phyloP scores from a whole-genome alignment of 2,329 filamentous ascomycete genomes.

The Colletotrichum sp. region DNA sequence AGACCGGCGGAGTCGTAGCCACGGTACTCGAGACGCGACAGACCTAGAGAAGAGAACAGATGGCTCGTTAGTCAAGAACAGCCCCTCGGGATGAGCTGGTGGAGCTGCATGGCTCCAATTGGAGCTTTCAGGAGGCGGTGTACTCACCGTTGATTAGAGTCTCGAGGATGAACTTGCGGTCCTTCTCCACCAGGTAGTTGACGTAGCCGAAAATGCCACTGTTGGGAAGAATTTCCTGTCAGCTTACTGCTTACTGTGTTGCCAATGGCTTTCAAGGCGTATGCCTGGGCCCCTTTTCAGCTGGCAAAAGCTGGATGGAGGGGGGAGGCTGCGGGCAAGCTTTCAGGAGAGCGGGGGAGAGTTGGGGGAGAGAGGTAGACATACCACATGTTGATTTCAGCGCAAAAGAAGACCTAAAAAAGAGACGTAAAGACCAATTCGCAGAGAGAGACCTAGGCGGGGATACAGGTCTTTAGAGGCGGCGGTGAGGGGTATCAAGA shows the following conservation, averaged over 20 bases:
- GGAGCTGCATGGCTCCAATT: constrained; percentile 5
- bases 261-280: not conserved
- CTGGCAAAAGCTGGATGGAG: not conserved
- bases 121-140: constrained; percentile 22
- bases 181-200: constrained; percentile 99
- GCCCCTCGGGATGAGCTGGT: not conserved
- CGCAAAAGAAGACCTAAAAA: constrained; percentile 15
- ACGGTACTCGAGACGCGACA: constrained; percentile 95
- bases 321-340: constrained; percentile 2
- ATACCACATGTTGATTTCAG: constrained; percentile 27
- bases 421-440: constrained; percentile 18
- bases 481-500: constrained; percentile 19
- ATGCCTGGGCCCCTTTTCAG: not conserved
- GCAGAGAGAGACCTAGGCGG: not conserved
- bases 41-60: constrained; percentile 60
- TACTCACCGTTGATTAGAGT: constrained; percentile 91
- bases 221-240: constrained; percentile 19
- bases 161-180: constrained; percentile 94
- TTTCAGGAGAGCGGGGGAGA: constrained; percentile 2
- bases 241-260: constrained; percentile 24
- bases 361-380: constrained; percentile 17
- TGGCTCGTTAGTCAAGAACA: constrained; percentile 30
- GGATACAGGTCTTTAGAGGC: not conserved
- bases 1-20: constrained; percentile 98
- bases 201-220: constrained; percentile 98